Base-by-base conservation (phyloP, 495 filamentous ascomycete genomes). In the Aspergillus incahuasiensis region DNA sequence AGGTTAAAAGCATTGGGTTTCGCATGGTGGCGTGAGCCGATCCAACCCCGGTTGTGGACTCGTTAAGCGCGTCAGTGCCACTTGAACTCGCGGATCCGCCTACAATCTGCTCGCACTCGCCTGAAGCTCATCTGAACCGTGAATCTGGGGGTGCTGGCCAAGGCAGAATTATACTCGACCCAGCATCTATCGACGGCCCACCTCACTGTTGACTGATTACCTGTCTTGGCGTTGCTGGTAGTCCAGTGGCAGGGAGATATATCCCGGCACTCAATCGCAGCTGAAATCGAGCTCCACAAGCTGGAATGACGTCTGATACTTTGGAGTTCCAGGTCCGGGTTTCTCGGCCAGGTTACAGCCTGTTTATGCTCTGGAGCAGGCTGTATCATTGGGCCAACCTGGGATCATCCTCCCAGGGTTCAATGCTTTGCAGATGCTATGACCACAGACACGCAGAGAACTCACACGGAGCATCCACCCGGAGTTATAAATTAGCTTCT, bases 401-500 rank as follows among this genome's bases (percentile, higher is more conserved):
- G 48, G 28, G n/a, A 30, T 45, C 11, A 13, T 32, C 19, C 40
- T 32, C 22, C 59, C 57, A 65, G 59, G 58, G 56, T 58, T 58
- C 40, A 30, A 18, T 46, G 20, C 16, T 28, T 35, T 42, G 16
- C n/a, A 34, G 43, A 34, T 40, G n/a, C 30, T 34, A 56, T 56
- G 57, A 18, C 38, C 18, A 55, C 51, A 46, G 35, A 45, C 45
- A 6, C 52, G 42, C 56, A 61, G 54, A 39, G 58, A 59, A 47
- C 15, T 9, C 21, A 16, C 21, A 15, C 45, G 45, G 25, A 48
- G 45, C 34, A 54, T 40, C 58, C 60, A 55, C 60, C 50, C 12
- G 22, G n/a, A 5, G 47, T 50, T 61, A 66, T 66, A 66, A 66
- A 63, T 63, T 60, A 59, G 64, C 52, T 76, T 89, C 41, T 73